Evolutionary conservation across 2,329 filamentous ascomycete genomes (phyloP).

Genomic region (Calonectria multiphialidica): DNA sequence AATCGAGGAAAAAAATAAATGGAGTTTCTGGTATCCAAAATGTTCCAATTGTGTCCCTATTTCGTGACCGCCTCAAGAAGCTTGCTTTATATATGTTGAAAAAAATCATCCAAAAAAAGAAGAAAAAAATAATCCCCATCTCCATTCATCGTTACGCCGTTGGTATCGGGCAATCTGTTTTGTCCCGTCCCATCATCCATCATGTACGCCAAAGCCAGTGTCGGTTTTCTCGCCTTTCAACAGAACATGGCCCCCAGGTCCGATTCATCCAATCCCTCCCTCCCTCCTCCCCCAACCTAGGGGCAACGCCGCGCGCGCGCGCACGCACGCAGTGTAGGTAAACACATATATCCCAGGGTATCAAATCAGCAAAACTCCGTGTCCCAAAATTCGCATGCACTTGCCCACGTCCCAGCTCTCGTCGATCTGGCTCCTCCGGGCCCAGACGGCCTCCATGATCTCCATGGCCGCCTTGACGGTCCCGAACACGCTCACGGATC

Average conservation of each 20-base stretch:
- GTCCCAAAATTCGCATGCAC: conserved; percentile 56
- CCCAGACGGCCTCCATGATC: conserved; percentile 63
- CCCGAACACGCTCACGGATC: conserved; percentile 59
- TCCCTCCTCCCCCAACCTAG: too few relatives aligned
- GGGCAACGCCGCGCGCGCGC: too few relatives aligned
- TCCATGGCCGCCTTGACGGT: conserved; percentile 57
- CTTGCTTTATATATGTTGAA: too few relatives aligned
- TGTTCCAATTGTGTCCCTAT: neutral
- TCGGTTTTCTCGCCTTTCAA: neutral
- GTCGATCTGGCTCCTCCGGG: conserved; percentile 51
- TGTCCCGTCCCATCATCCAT: neutral
- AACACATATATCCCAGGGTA: conserved; percentile 32
- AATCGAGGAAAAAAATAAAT: conserved; percentile 30
- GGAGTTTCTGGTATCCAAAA: conserved; percentile 18
- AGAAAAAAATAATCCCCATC: neutral
- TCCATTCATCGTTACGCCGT: conserved; percentile 11
- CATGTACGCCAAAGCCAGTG: conserved; percentile 6
- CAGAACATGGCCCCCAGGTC: neutral
- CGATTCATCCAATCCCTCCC: too few relatives aligned
- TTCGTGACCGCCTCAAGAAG: neutral
- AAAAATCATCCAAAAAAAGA: neutral
- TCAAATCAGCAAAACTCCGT: conserved; percentile 55
- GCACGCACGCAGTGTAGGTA: too few relatives aligned
- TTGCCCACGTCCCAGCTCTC: conserved; percentile 58
- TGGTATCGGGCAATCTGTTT: neutral